A percentile compares a stretch with the other conserved stretches of the same genome.
phyloP scores from a whole-genome alignment of 2,329 filamentous ascomycete genomes.

The Nothophoma quercina region DNA sequence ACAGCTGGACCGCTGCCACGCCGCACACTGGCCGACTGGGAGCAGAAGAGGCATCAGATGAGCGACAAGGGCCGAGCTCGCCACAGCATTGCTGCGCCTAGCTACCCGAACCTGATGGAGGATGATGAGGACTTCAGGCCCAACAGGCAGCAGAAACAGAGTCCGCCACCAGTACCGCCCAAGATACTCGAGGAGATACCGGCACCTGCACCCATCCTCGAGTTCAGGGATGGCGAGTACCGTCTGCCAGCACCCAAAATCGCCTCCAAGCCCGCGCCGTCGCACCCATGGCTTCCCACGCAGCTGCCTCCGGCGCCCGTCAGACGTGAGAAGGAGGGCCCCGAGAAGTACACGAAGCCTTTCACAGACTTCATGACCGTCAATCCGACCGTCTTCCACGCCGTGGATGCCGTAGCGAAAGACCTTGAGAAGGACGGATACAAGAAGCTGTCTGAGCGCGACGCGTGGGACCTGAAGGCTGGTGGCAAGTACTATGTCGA shows the following conservation, averaged over 20 bases:
- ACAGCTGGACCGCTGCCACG: constrained; percentile 34
- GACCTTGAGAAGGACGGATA: constrained; percentile 78
- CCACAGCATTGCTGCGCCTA: constrained; percentile 43
- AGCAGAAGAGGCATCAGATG: constrained; percentile 19
- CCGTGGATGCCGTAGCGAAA: constrained; percentile 78
- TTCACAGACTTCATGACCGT: constrained; percentile 87
- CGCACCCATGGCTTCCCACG: constrained; percentile 27
- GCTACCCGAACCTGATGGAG: constrained; percentile 42
- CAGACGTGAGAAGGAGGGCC: constrained; percentile 35
- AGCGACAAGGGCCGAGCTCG: constrained; percentile 23
- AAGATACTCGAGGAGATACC: constrained; percentile 40
- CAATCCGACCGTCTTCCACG: constrained; percentile 94
- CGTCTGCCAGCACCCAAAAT: constrained; percentile 7
- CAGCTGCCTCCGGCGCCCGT: constrained; percentile 21
- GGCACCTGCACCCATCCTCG: constrained; percentile 8
- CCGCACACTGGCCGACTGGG: constrained; percentile 29
- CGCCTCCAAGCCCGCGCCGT: constrained; percentile 17
- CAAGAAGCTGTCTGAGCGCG: constrained; percentile 78
- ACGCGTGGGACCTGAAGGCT: constrained; percentile 79
- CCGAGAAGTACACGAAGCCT: constrained; percentile 72
- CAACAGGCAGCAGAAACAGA: constrained; percentile 32
- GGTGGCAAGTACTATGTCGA: constrained; percentile 90
- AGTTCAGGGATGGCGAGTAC: constrained; percentile 18
- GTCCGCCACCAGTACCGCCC: constrained; percentile 48
- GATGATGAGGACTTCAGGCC: constrained; percentile 40